These are phyloP conservation scores for Pyrenophora graminea DNA, from an alignment of 2,329 filamentous ascomycete species.

Conservation along the genomic window DNA sequence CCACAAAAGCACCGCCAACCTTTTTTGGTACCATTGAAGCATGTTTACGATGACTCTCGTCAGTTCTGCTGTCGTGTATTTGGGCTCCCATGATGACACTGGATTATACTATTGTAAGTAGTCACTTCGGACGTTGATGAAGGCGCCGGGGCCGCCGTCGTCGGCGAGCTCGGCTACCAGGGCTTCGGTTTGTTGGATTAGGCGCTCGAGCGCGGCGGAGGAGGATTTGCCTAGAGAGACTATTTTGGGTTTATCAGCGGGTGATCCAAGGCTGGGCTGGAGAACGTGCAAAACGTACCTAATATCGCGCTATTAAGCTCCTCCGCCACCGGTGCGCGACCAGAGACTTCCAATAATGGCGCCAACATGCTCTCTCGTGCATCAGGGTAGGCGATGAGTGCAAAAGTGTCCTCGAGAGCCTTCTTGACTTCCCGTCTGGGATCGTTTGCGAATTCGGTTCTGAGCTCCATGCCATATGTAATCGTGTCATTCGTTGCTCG, in stretches of 20 bases:
- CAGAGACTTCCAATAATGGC: constrained; percentile 75
- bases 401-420: constrained; percentile 81
- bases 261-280: not conserved
- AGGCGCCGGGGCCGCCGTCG: constrained; percentile 79
- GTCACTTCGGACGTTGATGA: constrained; percentile 67
- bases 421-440: constrained; percentile 70
- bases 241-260: constrained; percentile 45
- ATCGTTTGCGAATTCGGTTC: constrained; percentile 76
- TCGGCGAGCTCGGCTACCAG: constrained; percentile 81
- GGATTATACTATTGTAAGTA: constrained; percentile 34
- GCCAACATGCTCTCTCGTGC: constrained; percentile 76
- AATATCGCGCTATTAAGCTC: constrained; percentile 93
- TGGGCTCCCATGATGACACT: no score
- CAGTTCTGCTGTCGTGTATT: no score
- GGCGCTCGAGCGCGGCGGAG: constrained; percentile 78
- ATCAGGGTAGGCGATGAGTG: constrained; percentile 83
- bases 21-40: not conserved
- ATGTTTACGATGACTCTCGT: no score
- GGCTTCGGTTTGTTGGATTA: constrained; percentile 85
- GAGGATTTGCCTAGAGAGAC: constrained; percentile 90
- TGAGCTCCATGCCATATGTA: constrained; percentile 76
- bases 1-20: no score
- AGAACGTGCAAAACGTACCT: constrained; percentile 55
- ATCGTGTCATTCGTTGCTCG: constrained; percentile 71
- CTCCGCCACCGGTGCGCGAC: constrained; percentile 80